Conservation (phyloP, 768 basidiomycete species). For the Boletus barrowsii region DNA sequence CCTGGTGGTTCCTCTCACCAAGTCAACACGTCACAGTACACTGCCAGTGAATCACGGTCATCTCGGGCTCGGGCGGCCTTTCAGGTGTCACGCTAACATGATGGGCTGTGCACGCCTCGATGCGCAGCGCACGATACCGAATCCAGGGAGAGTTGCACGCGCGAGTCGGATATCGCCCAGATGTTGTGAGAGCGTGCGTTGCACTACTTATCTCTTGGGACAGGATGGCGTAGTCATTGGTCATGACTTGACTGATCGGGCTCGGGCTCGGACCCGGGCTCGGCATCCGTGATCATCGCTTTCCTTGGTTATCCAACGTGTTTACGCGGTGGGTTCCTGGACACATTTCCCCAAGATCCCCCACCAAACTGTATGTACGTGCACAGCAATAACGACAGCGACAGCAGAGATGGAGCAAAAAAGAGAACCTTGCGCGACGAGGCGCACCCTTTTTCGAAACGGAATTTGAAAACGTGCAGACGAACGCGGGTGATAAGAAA, state of each 20-base stretch:
- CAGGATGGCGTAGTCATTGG: no score
- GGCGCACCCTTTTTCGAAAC: not conserved
- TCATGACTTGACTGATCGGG: no score
- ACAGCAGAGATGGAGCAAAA: not conserved
- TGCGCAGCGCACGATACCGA: no score
- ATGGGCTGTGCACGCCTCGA: not conserved
- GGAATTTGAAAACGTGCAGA: conserved; percentile 1
- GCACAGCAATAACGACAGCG: no score
- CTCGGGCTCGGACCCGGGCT: no score
- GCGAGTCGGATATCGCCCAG: not conserved
- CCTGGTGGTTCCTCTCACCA: not conserved
- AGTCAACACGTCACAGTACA: no score
- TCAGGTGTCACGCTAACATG: no score
- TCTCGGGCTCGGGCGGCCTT: no score
- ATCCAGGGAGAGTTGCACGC: not conserved
- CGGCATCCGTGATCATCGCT: no score
- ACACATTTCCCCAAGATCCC: not conserved
- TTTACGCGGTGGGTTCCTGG: not conserved
- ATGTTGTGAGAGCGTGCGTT: not conserved
- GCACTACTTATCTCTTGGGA: no score
- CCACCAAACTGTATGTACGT: not conserved
- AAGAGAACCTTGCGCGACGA: not conserved
- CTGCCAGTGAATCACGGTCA: no score
- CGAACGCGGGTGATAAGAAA: not conserved
- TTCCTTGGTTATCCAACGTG: no score